Evolutionary conservation across 2,329 filamentous ascomycete species (phyloP).

Genomic region (Magnaporthiopsis rhizophila): DNA sequence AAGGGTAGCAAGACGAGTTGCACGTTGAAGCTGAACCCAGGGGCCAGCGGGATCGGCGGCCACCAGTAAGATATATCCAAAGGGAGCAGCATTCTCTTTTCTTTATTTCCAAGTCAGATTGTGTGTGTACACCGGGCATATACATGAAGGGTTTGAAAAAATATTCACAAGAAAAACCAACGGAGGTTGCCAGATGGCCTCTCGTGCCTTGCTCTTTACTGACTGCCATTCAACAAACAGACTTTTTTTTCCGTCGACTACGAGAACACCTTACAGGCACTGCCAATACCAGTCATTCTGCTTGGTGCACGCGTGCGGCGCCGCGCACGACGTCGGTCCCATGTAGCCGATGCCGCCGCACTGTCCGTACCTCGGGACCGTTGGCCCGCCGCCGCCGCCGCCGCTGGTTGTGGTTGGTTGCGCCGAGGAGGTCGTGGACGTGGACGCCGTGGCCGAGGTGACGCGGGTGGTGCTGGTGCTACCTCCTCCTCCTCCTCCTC

Average conservation of each 20-base stretch:
- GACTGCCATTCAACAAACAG: too few relatives aligned
- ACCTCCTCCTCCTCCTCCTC: background rate
- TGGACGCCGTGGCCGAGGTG: conserved; percentile 6
- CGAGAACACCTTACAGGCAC: background rate
- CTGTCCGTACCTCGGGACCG: background rate
- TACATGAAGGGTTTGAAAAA: too few relatives aligned
- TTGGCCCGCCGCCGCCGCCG: background rate
- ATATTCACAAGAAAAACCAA: too few relatives aligned
- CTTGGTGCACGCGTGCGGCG: background rate
- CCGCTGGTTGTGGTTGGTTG: background rate
- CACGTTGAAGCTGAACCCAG: too few relatives aligned
- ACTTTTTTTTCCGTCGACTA: background rate
- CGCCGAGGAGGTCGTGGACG: background rate
- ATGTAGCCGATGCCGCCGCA: conserved; percentile 1
- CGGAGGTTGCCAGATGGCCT: too few relatives aligned
- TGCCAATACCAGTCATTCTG: conserved; percentile 4
- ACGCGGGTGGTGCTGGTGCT: conserved; percentile 7
- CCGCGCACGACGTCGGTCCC: background rate
- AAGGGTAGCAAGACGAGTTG: too few relatives aligned
- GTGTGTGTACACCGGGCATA: too few relatives aligned
- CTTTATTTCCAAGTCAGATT: too few relatives aligned
- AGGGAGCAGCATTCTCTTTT: too few relatives aligned
- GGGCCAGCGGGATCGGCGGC: too few relatives aligned
- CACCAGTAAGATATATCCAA: too few relatives aligned
- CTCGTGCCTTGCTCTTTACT: background rate